A percentile compares a stretch with the other conserved stretches of the same genome.
Conservation (phyloP, 2,329 filamentous ascomycete genomes). For the Domatiomyces catenatus region DNA sequence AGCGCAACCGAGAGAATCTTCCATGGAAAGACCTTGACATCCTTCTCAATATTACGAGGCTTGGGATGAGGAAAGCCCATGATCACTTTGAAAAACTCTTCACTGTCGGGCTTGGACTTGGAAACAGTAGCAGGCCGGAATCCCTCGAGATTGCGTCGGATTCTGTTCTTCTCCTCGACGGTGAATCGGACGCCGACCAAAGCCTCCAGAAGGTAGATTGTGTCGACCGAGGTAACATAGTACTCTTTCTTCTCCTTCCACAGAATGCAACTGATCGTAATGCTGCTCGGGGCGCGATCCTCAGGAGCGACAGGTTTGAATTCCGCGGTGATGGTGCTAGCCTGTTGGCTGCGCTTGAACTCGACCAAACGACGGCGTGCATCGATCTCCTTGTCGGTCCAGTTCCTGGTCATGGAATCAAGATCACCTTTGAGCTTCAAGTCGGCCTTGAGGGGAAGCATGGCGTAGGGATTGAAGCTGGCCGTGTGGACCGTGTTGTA, state of each 20-base stretch:
- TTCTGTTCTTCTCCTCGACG: conserved; percentile 96
- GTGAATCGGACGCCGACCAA: conserved; percentile 76
- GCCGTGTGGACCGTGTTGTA: conserved; percentile 28
- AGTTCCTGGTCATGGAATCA: conserved; percentile 65
- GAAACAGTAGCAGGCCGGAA: conserved; percentile 87
- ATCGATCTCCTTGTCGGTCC: conserved; percentile 67
- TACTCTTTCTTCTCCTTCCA: conserved; percentile 87
- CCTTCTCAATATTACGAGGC: conserved; percentile 95
- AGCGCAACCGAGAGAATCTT: conserved; percentile 72
- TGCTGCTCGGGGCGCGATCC: conserved; percentile 66
- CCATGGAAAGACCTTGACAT: conserved; percentile 98
- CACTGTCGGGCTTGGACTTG: conserved; percentile 79
- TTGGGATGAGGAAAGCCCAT: conserved; percentile 95
- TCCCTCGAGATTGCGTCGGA: conserved; percentile 85
- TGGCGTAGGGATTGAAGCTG: conserved; percentile 58
- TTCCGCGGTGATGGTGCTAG: conserved; percentile 63
- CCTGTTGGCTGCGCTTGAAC: conserved; percentile 68
- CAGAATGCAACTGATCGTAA: conserved; percentile 93
- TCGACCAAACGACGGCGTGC: conserved; percentile 71
- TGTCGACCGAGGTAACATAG: conserved; percentile 92
- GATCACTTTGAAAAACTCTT: conserved; percentile 97
- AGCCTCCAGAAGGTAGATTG: conserved; percentile 85
- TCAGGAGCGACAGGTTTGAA: conserved; percentile 68
- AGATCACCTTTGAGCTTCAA: conserved; percentile 78
- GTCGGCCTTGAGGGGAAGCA: conserved; percentile 65